Conservation (phyloP, 371 early-diverging fungal genomes). For the Apophysomyces ossiformis region DNA sequence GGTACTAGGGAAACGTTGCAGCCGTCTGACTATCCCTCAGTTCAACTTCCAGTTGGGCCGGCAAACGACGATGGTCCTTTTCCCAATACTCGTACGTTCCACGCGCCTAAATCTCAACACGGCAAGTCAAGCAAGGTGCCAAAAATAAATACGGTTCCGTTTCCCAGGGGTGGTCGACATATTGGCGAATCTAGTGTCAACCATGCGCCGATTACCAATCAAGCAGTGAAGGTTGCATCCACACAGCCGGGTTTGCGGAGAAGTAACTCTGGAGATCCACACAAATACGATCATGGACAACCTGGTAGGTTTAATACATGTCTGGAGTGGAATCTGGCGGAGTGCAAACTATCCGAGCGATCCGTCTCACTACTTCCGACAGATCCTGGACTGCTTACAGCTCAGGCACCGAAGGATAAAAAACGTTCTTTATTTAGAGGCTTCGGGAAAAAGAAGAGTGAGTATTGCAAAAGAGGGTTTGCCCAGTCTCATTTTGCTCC, state of each 20-base stretch:
- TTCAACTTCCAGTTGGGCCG: not conserved
- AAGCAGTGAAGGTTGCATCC: not conserved
- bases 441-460: conserved; percentile 48
- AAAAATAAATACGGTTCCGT: conserved; percentile 19
- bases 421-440: conserved; percentile 30
- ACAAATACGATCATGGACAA: conserved; percentile 1
- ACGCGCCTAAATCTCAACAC: conserved; percentile 6
- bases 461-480: conserved; percentile 1
- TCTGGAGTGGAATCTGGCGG: conserved; percentile 3
- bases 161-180: conserved; percentile 25
- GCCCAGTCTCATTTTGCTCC: not conserved
- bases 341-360: not conserved
- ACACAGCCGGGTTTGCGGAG: conserved; percentile 2
- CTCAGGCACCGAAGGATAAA: conserved; percentile 30
- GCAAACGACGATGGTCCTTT: not conserved
- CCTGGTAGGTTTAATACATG: not conserved
- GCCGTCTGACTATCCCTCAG: not conserved
- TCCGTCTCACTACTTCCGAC: conserved; percentile 5
- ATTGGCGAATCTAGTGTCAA: conserved; percentile 16
- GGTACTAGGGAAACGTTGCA: conserved; percentile 15
- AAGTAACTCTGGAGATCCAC: conserved; percentile 7
- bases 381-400: conserved; percentile 23
- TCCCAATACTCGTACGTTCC: not conserved
- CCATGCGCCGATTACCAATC: not conserved
- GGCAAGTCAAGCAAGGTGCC: conserved; percentile 1